Evolutionary conservation across 2,329 filamentous ascomycete genomes (phyloP).

Genomic region (Colletotrichum filicis): DNA sequence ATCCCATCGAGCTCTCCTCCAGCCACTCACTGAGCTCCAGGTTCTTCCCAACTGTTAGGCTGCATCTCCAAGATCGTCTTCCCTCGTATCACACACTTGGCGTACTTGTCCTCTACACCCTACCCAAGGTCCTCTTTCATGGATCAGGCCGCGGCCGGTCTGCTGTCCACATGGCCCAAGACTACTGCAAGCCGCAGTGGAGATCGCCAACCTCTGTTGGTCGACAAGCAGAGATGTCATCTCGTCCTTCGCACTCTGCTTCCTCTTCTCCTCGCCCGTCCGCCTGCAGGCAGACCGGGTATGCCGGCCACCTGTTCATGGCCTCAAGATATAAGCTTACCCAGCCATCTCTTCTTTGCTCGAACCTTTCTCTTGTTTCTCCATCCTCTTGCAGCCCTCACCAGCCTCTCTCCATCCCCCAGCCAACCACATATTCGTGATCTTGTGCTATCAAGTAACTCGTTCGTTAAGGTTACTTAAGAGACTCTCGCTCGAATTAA

Average conservation of each 20-base stretch:
- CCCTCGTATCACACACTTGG: slow-evolving; percentile 37
- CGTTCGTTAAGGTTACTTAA: slow-evolving; percentile 38
- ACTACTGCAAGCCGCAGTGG: slow-evolving; percentile 35
- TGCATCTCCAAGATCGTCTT: slow-evolving; percentile 22
- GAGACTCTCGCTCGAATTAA: slow-evolving; percentile 32
- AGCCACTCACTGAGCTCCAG: not conserved
- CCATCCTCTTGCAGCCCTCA: slow-evolving; percentile 21
- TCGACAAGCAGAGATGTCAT: slow-evolving; percentile 29
- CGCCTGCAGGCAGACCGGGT: not conserved
- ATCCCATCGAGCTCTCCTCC: not conserved
- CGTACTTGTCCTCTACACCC: slow-evolving; percentile 2
- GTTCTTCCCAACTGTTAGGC: slow-evolving; percentile 11
- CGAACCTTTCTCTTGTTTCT: not conserved
- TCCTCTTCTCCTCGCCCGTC: not conserved
- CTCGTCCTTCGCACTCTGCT: slow-evolving; percentile 17
- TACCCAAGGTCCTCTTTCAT: not conserved
- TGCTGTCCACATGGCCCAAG: slow-evolving; percentile 20
- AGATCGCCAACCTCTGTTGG: slow-evolving; percentile 25
- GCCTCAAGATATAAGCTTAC: slow-evolving; percentile 34
- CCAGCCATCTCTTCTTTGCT: slow-evolving; percentile 26
- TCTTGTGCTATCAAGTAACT: slow-evolving; percentile 30
- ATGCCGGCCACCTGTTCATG: not conserved
- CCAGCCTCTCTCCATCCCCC: slow-evolving; percentile 29
- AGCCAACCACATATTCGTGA: slow-evolving; percentile 31
- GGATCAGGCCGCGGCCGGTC: slow-evolving; percentile 6